A percentile compares a stretch with the other conserved stretches of the same genome.
Evolutionary conservation across 1,139 yeast genomes (phyloP).

Genomic region (Magnusiomyces tetraspermus): DNA sequence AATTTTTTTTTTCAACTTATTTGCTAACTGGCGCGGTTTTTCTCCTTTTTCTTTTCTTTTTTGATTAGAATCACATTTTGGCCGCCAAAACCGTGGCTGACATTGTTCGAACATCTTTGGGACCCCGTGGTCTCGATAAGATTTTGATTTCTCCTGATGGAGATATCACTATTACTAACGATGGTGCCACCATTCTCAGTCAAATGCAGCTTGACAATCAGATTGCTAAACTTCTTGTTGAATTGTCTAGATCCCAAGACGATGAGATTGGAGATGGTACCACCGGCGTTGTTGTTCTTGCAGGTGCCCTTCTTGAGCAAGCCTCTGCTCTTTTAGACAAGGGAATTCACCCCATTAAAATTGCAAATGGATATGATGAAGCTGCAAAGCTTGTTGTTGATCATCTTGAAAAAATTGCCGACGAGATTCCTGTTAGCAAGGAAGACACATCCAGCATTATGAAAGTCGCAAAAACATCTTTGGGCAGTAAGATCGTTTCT

Average conservation of each 20-base stretch:
- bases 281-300: slow-evolving; percentile 95
- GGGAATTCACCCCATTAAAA: slow-evolving; percentile 94
- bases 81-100: slow-evolving; percentile 96
- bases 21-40: background rate
- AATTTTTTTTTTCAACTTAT: slow-evolving; percentile 1
- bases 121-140: slow-evolving; percentile 97
- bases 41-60: background rate
- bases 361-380: slow-evolving; percentile 95
- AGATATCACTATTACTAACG: slow-evolving; percentile 94
- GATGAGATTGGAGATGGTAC: slow-evolving; percentile 99
- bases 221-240: slow-evolving; percentile 90
- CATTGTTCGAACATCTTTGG: slow-evolving; percentile 83
- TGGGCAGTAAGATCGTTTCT: slow-evolving; percentile 93
- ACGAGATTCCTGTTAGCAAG: slow-evolving; percentile 38
- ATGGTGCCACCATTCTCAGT: slow-evolving; percentile 92
- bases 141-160: slow-evolving; percentile 91
- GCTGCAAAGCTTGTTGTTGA: slow-evolving; percentile 86
- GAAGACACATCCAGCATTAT: slow-evolving; percentile 44
- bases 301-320: slow-evolving; percentile 89
- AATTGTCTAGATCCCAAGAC: slow-evolving; percentile 90
- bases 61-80: slow-evolving; percentile 51
- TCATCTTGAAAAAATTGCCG: slow-evolving; percentile 68
- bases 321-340: slow-evolving; percentile 89
- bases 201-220: slow-evolving; percentile 96
- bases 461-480: slow-evolving; percentile 87